Evolutionary conservation across 768 basidiomycete species (phyloP), one percentile per base, ranked within the genome.

Genomic region (Clavulina sp.): DNA sequence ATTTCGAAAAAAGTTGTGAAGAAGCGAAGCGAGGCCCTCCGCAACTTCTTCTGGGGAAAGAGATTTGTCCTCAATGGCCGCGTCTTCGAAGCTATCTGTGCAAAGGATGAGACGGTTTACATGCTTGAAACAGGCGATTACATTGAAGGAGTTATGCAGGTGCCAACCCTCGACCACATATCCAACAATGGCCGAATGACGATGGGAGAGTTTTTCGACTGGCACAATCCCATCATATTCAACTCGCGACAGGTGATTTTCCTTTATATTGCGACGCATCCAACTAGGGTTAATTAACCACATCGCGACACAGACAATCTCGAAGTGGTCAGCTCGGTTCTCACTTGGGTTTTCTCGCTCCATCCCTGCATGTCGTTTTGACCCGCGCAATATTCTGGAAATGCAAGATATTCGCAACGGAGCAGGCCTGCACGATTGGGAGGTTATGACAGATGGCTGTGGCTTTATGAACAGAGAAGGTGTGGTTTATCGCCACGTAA

Each of bases 271-370:
- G n/a, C n/a, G n/a, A n/a, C n/a, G n/a, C n/a, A n/a, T n/a, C n/a
- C n/a, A n/a, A n/a, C n/a, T n/a, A n/a, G n/a, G n/a, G n/a, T n/a
- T n/a, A n/a, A n/a, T n/a, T n/a, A n/a, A n/a, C n/a, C n/a, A n/a
- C n/a, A n/a, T n/a, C n/a, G n/a, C n/a, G 9, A 38, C 4, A n/a
- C 49, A 81, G 80, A 67, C 69, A 6, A 71, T 80, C 64, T 67
- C 73, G 1, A 82, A 83, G 62, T 82, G 75, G 73, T 67, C 72
- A 7, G 70, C 79, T 19, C 70, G 80, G 0, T 76, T 74, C 55
- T 69, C 73, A 0, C 68, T 83, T 5, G 78, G 74, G 0, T 60
- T 81, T 4, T 82, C 81, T 0, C 81, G 71, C 48, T 81, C 80
- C 1, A 66, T 75, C 3, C 80, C 80, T 4, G 79, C 76, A 0